A percentile compares a stretch with the other conserved stretches of the same genome.
phyloP scores from a whole-genome alignment of 495 filamentous ascomycete species.

The Pyrenula aspistea region DNA sequence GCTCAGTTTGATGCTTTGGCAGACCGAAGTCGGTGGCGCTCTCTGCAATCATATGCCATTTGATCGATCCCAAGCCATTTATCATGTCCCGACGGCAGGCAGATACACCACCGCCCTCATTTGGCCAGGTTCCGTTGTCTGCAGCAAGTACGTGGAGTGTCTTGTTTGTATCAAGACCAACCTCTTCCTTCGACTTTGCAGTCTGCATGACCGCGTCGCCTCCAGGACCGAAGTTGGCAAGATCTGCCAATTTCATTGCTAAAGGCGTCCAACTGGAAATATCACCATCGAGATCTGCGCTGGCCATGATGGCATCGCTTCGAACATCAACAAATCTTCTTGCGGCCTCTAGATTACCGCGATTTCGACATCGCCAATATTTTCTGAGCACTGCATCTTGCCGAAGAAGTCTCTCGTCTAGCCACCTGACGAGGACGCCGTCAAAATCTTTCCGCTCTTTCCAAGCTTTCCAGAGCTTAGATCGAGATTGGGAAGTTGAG shows the following conservation, averaged over 20 bases:
- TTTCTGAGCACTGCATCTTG: conserved; percentile 37
- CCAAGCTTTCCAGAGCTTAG: conserved; percentile 54
- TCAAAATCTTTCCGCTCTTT: conserved; percentile 46
- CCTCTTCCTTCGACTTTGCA: conserved; percentile 21
- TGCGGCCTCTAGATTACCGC: conserved; percentile 38
- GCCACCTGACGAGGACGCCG: conserved; percentile 48
- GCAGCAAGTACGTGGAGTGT: conserved; percentile 50
- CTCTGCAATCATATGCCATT: conserved; percentile 56
- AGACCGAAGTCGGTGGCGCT: conserved; percentile 54
- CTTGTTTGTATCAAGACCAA: conserved; percentile 36
- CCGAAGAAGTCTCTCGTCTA: conserved; percentile 50
- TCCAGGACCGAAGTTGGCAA: conserved; percentile 54
- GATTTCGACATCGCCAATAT: conserved; percentile 47
- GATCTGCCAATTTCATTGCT: conserved; percentile 49
- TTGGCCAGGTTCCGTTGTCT: conserved; percentile 56
- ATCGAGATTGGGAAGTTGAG: conserved; percentile 45
- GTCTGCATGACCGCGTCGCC: conserved; percentile 38
- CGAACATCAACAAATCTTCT: conserved; percentile 42
- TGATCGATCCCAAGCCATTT: conserved; percentile 47
- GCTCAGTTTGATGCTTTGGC: conserved; percentile 54
- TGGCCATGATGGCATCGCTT: conserved; percentile 47
- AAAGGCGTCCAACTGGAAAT: conserved; percentile 47
- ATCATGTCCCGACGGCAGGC: conserved; percentile 58
- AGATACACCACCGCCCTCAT: conserved; percentile 54
- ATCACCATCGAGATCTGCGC: conserved; percentile 47